These are phyloP conservation scores for Botrytis hyacinthi DNA, from an alignment of 2,329 filamentous ascomycete species.

Conservation along the genomic window DNA sequence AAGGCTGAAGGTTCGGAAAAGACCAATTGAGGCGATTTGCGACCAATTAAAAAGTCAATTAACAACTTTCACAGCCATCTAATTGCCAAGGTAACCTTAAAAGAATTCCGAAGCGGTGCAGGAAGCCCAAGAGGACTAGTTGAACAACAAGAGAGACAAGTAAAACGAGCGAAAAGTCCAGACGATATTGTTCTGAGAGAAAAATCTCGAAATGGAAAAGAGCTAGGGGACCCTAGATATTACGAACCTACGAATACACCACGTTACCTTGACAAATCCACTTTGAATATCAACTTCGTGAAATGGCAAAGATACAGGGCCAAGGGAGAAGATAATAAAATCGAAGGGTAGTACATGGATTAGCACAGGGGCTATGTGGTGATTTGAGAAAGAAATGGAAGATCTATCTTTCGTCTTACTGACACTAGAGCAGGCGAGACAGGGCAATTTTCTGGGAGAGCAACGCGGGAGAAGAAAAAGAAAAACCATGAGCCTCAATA, in stretches of 20 bases:
- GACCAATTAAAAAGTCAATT: conserved; percentile 15
- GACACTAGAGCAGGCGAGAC: not conserved
- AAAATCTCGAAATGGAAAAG: conserved; percentile 31
- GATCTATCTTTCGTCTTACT: not conserved
- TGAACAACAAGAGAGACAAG: conserved; percentile 23
- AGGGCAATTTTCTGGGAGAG: not conserved
- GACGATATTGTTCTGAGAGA: conserved; percentile 12
- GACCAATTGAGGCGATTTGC: not conserved
- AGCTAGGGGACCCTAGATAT: conserved; percentile 32
- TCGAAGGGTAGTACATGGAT: not conserved
- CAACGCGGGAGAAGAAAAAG: not conserved
- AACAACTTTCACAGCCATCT: conserved; percentile 8
- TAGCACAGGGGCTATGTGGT: not conserved
- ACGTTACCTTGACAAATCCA: conserved; percentile 17
- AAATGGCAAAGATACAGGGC: conserved; percentile 11
- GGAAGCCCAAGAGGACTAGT: conserved; percentile 22
- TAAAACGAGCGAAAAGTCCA: conserved; percentile 18
- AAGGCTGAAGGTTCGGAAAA: conserved; percentile 15
- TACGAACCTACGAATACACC: conserved; percentile 5
- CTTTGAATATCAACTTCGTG: conserved; percentile 10
- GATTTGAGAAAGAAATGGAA: conserved; percentile 1
- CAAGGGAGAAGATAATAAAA: conserved; percentile 3
- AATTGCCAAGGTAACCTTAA: conserved; percentile 18
- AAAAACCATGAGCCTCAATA: conserved; percentile 13
- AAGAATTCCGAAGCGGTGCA: conserved; percentile 27